Percentiles rank a stretch among this genome's conserved stretches.
Evolutionary conservation across 768 basidiomycete genomes (phyloP).

Genomic region (Collybiopsis luxurians): DNA sequence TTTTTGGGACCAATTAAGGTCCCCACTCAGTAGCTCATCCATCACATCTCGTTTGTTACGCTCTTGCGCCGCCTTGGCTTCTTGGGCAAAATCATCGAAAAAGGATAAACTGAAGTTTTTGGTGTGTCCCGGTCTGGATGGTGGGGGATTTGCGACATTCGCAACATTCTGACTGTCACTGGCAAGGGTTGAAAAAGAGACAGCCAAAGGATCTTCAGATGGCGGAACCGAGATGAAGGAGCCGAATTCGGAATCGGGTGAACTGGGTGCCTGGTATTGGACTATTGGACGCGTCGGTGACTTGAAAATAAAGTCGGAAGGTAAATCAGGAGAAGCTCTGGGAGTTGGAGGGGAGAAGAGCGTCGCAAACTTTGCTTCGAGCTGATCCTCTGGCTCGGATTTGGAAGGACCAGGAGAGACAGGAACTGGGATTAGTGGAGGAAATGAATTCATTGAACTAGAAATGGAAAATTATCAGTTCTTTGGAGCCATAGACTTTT

Average conservation of each 20-base stretch:
- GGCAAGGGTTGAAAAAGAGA: not conserved
- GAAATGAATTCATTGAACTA: conserved; percentile 5
- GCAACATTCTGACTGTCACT: not conserved
- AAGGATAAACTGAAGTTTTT: conserved; percentile 43
- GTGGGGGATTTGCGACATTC: not conserved
- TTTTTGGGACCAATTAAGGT: conserved; percentile 53
- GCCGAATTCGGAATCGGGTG: conserved; percentile 54
- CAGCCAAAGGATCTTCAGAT: conserved; percentile 47
- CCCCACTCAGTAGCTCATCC: conserved; percentile 63
- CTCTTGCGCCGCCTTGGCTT: conserved; percentile 53
- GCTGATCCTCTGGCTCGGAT: conserved; percentile 18
- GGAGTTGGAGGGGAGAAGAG: conserved; percentile 41
- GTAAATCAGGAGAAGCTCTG: conserved; percentile 29
- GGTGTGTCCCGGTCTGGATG: not conserved
- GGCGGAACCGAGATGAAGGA: conserved; percentile 58
- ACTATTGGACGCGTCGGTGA: not conserved
- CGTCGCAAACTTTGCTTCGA: conserved; percentile 38
- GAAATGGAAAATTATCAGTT: too few relatives aligned
- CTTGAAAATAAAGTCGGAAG: not conserved
- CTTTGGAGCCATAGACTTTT: too few relatives aligned
- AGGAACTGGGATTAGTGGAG: conserved; percentile 5
- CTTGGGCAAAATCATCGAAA: conserved; percentile 59
- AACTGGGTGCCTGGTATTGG: conserved; percentile 16
- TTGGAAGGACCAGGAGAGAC: too few relatives aligned
- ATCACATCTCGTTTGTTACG: conserved; percentile 51